Conservation (phyloP, 2,329 filamentous ascomycete species). For the Polytolypa hystricis region DNA sequence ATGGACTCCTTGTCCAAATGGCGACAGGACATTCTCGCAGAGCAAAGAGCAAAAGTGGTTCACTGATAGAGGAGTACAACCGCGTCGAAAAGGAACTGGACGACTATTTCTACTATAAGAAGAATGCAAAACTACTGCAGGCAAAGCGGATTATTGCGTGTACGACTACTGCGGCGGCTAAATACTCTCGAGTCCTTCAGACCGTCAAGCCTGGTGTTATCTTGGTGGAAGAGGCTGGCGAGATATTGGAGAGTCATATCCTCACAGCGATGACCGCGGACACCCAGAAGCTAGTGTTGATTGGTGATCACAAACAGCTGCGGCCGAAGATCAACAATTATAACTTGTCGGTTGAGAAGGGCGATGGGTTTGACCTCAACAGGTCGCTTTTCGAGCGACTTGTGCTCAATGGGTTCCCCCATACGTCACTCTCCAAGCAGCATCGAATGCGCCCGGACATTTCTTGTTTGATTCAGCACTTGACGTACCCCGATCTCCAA, state of each 20-base stretch:
- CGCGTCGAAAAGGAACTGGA: slow-evolving; percentile 4
- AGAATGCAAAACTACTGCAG: slow-evolving; percentile 35
- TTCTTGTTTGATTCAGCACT: slow-evolving; percentile 43
- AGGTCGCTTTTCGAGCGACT: slow-evolving; percentile 59
- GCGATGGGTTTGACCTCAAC: slow-evolving; percentile 39
- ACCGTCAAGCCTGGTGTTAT: slow-evolving; percentile 48
- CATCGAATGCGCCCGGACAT: slow-evolving; percentile 62
- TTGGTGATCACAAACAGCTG: slow-evolving; percentile 64
- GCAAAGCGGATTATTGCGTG: slow-evolving; percentile 54
- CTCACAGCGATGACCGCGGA: slow-evolving; percentile 45
- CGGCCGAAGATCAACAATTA: slow-evolving; percentile 58
- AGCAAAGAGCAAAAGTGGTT: slow-evolving; percentile 2
- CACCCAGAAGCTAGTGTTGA: slow-evolving; percentile 51
- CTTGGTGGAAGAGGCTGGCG: slow-evolving; percentile 61
- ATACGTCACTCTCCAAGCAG: slow-evolving; percentile 48
- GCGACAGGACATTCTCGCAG: slow-evolving; percentile 1
- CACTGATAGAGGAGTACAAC: slow-evolving; percentile 2
- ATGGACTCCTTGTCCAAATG: slow-evolving; percentile 2
- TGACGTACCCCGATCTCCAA: slow-evolving; percentile 52
- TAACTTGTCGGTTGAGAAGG: slow-evolving; percentile 49
- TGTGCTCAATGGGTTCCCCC: slow-evolving; percentile 43
- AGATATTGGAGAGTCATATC: slow-evolving; percentile 59
- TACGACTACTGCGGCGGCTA: slow-evolving; percentile 61
- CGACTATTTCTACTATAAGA: too few species aligned
- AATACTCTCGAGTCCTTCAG: slow-evolving; percentile 44